Conservation (phyloP, 2,329 filamentous ascomycete genomes). For the Orbilia ellipsospora region DNA sequence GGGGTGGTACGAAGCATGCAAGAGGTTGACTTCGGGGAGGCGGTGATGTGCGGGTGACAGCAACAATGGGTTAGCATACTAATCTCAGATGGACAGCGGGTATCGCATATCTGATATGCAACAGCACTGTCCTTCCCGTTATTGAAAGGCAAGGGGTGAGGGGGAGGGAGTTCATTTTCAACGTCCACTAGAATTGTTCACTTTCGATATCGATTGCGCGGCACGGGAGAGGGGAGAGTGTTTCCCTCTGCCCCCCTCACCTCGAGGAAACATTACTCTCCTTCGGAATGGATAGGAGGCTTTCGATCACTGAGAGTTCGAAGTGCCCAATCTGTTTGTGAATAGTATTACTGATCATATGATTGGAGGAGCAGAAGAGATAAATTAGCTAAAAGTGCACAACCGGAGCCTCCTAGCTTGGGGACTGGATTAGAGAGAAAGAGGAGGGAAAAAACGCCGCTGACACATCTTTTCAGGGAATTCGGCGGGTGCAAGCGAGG, state of each 20-base stretch:
- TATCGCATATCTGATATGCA: constrained; percentile 11
- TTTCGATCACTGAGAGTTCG: neutral
- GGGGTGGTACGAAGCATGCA: neutral
- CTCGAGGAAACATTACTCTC: constrained; percentile 3
- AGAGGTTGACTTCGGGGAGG: no score
- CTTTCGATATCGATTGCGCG: constrained; percentile 42
- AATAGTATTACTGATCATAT: constrained; percentile 47
- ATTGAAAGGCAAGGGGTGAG: constrained; percentile 9
- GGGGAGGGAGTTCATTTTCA: constrained; percentile 15
- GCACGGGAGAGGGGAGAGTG: constrained; percentile 5
- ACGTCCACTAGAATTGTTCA: neutral
- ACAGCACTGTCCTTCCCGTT: constrained; percentile 11
- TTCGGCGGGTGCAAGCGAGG: constrained; percentile 32
- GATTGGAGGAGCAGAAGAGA: constrained; percentile 20
- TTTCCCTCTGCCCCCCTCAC: neutral
- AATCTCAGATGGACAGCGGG: neutral
- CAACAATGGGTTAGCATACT: neutral
- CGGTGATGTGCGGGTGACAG: no score
- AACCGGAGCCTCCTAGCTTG: constrained; percentile 19
- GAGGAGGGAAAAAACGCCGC: constrained; percentile 3
- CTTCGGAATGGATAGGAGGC: constrained; percentile 36
- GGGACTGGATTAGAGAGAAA: neutral
- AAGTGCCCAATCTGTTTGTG: constrained; percentile 2
- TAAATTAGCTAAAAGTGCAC: constrained; percentile 1
- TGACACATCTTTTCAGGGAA: constrained; percentile 31